These are phyloP conservation scores for Penicillium daleae DNA, from an alignment of 495 filamentous ascomycete species.

Conservation along the genomic window DNA sequence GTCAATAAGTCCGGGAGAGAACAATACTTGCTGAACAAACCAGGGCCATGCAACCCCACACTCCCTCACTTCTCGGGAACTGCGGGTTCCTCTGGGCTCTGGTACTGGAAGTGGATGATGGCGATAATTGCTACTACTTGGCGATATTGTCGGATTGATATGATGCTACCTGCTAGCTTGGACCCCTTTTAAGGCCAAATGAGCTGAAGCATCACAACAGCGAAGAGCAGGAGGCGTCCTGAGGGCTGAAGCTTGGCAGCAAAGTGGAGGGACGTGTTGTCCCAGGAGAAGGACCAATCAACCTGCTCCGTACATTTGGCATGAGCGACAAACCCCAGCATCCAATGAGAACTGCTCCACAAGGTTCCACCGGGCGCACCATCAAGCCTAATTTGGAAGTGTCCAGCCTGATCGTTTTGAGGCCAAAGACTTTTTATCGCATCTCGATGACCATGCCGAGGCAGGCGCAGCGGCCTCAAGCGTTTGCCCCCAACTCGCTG, in stretches of 20 bases:
- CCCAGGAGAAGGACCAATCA: not conserved
- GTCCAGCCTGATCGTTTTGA: not conserved
- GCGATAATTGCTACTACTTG: not conserved
- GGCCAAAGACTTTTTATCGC: not conserved
- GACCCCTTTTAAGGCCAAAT: not conserved
- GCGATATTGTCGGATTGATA: not conserved
- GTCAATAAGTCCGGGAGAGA: not conserved
- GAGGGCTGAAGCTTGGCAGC: constrained; percentile 12
- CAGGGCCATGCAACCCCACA: not conserved
- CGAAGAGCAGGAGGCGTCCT: not conserved
- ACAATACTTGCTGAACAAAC: not conserved
- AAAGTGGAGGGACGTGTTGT: not conserved
- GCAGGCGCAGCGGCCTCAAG: not conserved
- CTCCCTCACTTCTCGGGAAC: not conserved
- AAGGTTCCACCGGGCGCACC: constrained; percentile 10
- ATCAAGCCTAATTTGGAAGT: constrained; percentile 8
- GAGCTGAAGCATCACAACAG: not conserved
- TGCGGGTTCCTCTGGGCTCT: not conserved
- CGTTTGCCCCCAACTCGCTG: not conserved
- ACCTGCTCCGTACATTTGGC: not conserved
- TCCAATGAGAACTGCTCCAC: constrained; percentile 4
- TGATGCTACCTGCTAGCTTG: not conserved
- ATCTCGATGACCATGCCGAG: constrained; percentile 1
- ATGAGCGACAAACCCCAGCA: not conserved
- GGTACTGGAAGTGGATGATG: not conserved